Percentiles rank a stretch among this genome's conserved stretches.
Evolutionary conservation across 441 rosid genomes (phyloP).

Genomic region (Arabidopsis hybrid): DNA sequence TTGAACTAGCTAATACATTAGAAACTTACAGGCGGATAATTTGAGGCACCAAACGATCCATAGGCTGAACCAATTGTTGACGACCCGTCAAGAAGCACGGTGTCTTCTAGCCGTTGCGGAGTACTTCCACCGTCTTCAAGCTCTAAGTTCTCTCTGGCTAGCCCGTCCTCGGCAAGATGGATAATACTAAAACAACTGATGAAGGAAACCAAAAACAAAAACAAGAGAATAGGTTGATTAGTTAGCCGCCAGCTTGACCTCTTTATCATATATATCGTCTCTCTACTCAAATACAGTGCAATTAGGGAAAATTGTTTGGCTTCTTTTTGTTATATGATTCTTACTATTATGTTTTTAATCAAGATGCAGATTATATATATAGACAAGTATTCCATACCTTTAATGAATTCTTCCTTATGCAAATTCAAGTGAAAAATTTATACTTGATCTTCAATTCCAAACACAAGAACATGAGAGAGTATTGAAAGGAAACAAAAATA

Average conservation of each 20-base stretch:
- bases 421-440: not conserved
- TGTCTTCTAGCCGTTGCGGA: constrained; percentile 82
- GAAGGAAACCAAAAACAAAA: not conserved
- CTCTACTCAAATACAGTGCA: constrained; percentile 27
- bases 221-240: constrained; percentile 44
- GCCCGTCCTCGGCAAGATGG: constrained; percentile 85
- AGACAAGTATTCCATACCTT: constrained; percentile 33
- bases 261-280: constrained; percentile 23
- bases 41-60: constrained; percentile 88
- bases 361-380: constrained; percentile 19
- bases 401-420: not conserved
- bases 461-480: constrained; percentile 19
- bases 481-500: not conserved
- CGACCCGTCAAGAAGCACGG: constrained; percentile 86
- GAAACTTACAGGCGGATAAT: constrained; percentile 87
- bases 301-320: constrained; percentile 32
- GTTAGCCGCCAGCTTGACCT: constrained; percentile 42
- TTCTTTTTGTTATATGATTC: constrained; percentile 38
- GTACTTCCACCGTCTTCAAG: constrained; percentile 91
- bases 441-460: constrained; percentile 19
- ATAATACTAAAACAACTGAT: constrained; percentile 36
- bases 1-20: not conserved
- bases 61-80: constrained; percentile 72
- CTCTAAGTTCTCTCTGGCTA: constrained; percentile 93
- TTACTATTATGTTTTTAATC: constrained; percentile 15